Base-by-base conservation (phyloP, 192 early-diverging fungal genomes). In the Rhizoclosmatium globosum region DNA sequence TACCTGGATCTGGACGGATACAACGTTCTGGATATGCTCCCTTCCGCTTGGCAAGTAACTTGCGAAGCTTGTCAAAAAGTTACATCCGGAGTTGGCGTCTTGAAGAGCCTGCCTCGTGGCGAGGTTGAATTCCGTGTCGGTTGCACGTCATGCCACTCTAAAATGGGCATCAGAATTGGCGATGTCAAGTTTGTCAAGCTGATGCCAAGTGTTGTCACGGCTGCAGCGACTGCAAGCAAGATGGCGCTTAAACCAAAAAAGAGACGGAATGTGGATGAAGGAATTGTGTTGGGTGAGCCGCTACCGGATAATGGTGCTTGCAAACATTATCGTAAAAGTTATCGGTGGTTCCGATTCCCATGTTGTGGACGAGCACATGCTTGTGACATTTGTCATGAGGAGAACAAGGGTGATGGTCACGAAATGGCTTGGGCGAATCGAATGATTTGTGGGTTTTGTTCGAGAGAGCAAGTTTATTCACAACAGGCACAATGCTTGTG, bases 321-420 rank as follows among this genome's bases (percentile, higher is more conserved):
- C 83, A 84, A 87, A 62, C 95, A 98, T 68, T 98, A 95, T 81
- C 79, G 87, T n/a, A 94, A 93, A 81, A 95, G 94, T 23, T 91
- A 91, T 53, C 87, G 96, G 31, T 98, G 95, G 94, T 94, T 98
- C 84, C 89, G 96, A 21, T 98, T 98, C 81, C 92, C 95, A 0
- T 98, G 96, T 87, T 98, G 96, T 77, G 89, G 88, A 67, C 94
- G 91, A 79, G 71, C 57, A 65, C 3, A 46, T 21, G 88, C 95
- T 0, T 98, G 96, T 72, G 95, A 95, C 81, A 66, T 86, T 2
- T 98, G 96, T 80, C 96, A 98, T 64, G 94, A 95, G 66, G 88
- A 89, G 2, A 83, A 86, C 45, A 80, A 72, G 48, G n/a, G 48
- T 53, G 92, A 95, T 67, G 89, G 85, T 47, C 95, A 96, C 74